Percentiles rank a stretch among this genome's conserved stretches.
Evolutionary conservation across 371 early-diverging fungal genomes (phyloP).

Genomic region (Mortierella sp.): DNA sequence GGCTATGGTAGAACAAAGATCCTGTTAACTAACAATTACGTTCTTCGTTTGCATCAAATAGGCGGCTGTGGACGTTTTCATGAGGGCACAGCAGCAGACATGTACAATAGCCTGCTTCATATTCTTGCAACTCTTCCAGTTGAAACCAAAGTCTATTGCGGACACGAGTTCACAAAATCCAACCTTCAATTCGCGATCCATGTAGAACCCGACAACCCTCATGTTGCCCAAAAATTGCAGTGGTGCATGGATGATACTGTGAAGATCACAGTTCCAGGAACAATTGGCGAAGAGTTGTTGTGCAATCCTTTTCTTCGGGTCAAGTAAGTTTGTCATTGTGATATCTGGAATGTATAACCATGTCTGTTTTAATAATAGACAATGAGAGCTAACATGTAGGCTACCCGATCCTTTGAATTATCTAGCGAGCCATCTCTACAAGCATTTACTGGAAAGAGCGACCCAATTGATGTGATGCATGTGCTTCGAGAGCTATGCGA

Average conservation of each 20-base stretch:
- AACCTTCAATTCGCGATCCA: slow-evolving; percentile 74
- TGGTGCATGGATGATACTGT: slow-evolving; percentile 51
- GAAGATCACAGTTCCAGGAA: slow-evolving; percentile 82
- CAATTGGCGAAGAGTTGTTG: slow-evolving; percentile 87
- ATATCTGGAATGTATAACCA: not conserved
- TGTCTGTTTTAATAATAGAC: not conserved
- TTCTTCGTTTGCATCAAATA: slow-evolving; percentile 10
- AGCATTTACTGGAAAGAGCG: slow-evolving; percentile 68
- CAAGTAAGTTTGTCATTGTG: slow-evolving; percentile 39
- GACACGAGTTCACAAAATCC: slow-evolving; percentile 91
- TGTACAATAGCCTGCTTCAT: slow-evolving; percentile 80
- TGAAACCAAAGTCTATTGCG: slow-evolving; percentile 90
- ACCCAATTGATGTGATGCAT: slow-evolving; percentile 84
- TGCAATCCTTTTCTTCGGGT: slow-evolving; percentile 94
- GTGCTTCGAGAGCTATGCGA: slow-evolving; percentile 87
- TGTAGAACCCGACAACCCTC: slow-evolving; percentile 73
- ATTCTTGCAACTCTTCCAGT: slow-evolving; percentile 78
- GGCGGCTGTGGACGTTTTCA: slow-evolving; percentile 93
- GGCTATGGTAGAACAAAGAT: not conserved
- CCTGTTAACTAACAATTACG: no score
- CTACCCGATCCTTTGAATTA: no score
- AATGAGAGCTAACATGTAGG: not conserved
- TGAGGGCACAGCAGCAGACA: slow-evolving; percentile 89
- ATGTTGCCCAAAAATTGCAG: slow-evolving; percentile 44
- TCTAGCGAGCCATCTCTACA: slow-evolving; percentile 73